Evolutionary conservation across 2,329 filamentous ascomycete species (phyloP).

Genomic region (Neospermospora avenae): DNA sequence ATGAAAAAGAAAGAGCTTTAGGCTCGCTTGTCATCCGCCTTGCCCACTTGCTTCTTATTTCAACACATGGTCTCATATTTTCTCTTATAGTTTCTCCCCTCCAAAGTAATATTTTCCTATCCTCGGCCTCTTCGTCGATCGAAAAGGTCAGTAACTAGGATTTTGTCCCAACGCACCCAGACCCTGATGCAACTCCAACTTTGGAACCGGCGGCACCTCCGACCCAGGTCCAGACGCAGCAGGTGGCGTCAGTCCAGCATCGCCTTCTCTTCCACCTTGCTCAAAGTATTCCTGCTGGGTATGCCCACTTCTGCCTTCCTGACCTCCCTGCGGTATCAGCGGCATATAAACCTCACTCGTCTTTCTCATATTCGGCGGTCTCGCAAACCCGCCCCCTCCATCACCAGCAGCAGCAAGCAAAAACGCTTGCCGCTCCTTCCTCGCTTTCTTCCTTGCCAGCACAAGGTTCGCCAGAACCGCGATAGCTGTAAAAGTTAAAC

Average conservation of each 20-base stretch:
- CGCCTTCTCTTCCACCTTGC: background rate
- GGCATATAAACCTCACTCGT: constrained; percentile 17
- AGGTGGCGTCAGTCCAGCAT: constrained; percentile 1
- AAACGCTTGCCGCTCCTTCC: background rate
- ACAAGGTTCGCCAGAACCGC: constrained; percentile 12
- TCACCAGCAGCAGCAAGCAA: constrained; percentile 4
- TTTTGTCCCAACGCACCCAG: constrained; percentile 19
- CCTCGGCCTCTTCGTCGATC: no score
- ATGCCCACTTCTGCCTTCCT: constrained; percentile 8
- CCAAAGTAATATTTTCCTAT: no score
- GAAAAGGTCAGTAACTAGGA: constrained; percentile 7
- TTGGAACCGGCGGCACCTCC: constrained; percentile 6
- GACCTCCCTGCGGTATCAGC: constrained; percentile 15
- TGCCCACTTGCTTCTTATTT: no score
- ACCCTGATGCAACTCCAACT: constrained; percentile 20
- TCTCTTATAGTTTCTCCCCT: no score
- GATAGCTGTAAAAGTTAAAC: constrained; percentile 16
- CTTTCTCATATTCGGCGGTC: constrained; percentile 10
- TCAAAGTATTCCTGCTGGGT: constrained; percentile 17
- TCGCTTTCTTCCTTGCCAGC: constrained; percentile 12
- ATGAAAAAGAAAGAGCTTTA: no score
- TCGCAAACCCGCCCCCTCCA: constrained; percentile 14
- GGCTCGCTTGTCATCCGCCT: no score
- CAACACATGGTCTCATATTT: no score
- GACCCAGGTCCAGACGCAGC: background rate